Evolutionary conservation across 768 basidiomycete genomes (phyloP), one percentile per base, ranked within the genome.

Genomic region (Mycena belliarum): DNA sequence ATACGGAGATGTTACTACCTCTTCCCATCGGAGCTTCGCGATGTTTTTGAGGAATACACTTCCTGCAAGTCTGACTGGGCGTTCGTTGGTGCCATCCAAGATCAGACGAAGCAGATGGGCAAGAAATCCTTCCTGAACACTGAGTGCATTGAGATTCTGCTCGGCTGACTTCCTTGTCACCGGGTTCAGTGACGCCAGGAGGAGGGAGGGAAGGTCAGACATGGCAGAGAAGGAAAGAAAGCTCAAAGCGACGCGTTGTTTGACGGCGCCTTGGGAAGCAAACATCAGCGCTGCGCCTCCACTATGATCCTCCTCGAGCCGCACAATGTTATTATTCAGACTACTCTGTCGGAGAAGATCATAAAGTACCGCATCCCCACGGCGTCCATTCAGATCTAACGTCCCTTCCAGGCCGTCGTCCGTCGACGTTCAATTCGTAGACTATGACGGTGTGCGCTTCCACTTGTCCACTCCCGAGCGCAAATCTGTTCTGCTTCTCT

Each of bases 381-480:
- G n/a, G n/a, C n/a, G 20, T 43, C 21, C 15, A 4, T 20, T 25
- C 49, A 28, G 53, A 45, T 16, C 40, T 16, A 42, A 46, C 63
- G 59, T 25, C 24, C 51, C 29, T 26, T 45, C 28, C 70, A 99
- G 95, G 72, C 94, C 96, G 15, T 85, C 90, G 7, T 86, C 90
- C 28, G 79, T 98, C 59, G 97, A 99, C 76, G 89, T 98, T 54
- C 85, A 92, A 55, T 99, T 99, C 66, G 97, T 98, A 51, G 97
- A 99, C 75, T 99, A 94, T 65, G 97, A 99, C 70, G 90, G 93
- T 47, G 95, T 98, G 52, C 85, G 94, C 42, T 99, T 98, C 76
- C 95, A 90, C 72, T 75, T 98, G 45, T 91, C 91, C 15, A 95
- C 95, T 0, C 90, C 90, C 4, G 85, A 91, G 23, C 86, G 88